These are phyloP conservation scores for Ichthyophthirius multifiliis DNA, from an alignment of 169 alveolate species.

Conservation along the genomic window DNA sequence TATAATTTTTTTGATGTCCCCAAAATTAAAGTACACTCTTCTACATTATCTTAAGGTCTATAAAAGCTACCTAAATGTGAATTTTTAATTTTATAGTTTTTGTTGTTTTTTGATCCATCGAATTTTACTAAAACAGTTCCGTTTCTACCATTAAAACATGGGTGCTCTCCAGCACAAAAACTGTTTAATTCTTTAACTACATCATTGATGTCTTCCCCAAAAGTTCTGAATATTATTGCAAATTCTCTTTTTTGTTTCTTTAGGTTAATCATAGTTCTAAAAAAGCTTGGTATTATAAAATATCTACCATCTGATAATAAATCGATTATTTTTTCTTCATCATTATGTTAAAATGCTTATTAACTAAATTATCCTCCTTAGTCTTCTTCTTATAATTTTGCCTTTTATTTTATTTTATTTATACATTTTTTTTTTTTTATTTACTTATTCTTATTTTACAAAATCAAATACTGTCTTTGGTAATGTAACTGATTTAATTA, in stretches of 20 bases:
- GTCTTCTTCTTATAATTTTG: not conserved
- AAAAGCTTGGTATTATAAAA: constrained; percentile 73
- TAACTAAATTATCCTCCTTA: not conserved
- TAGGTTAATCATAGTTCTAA: constrained; percentile 70
- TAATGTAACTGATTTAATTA: constrained; percentile 41
- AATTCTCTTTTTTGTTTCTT: constrained; percentile 78
- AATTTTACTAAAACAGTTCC: constrained; percentile 72
- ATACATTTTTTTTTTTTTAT: not conserved
- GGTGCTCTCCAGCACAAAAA: constrained; percentile 82
- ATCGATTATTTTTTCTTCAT: not conserved
- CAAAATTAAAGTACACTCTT: constrained; percentile 27
- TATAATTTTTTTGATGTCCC: constrained; percentile 45
- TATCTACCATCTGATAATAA: constrained; percentile 70
- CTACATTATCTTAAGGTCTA: constrained; percentile 50
- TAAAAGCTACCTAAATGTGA: constrained; percentile 45
- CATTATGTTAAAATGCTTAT: not conserved
- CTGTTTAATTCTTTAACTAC: constrained; percentile 70
- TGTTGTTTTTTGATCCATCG: constrained; percentile 56
- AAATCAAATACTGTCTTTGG: constrained; percentile 49
- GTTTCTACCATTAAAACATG: constrained; percentile 79
- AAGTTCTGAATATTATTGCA: constrained; percentile 78
- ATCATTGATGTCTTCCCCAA: constrained; percentile 63
- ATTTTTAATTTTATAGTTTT: constrained; percentile 62
- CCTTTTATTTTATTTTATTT: not conserved
- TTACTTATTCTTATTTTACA: not conserved